A percentile compares a stretch with the other conserved stretches of the same genome.
Conservation (phyloP, 129 eudicot species). For the Flaveria trinervia region DNA sequence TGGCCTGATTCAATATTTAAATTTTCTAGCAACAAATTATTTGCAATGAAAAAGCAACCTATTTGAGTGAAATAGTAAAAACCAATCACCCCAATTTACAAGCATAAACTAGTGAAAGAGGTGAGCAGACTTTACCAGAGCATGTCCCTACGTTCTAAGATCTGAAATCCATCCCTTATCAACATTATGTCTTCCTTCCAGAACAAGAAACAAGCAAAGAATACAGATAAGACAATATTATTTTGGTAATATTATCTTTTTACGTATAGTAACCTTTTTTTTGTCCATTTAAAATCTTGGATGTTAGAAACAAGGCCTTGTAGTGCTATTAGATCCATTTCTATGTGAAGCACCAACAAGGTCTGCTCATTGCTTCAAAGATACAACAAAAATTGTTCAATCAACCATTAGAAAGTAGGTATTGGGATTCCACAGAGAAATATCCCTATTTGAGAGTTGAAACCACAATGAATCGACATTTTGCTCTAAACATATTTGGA, state of each 20-base stretch:
- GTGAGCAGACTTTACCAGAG: conserved; percentile 50
- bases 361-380: conserved; percentile 3
- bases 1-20: background rate
- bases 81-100: background rate
- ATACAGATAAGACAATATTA: background rate
- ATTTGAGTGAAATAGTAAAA: background rate
- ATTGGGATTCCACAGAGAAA: background rate
- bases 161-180: conserved; percentile 87
- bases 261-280: background rate
- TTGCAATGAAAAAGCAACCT: background rate
- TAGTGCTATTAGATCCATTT: background rate
- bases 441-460: background rate
- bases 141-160: conserved; percentile 65
- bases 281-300: background rate
- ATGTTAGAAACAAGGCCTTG: background rate
- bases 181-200: conserved; percentile 94
- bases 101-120: conserved; percentile 6
- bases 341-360: background rate
- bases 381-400: background rate
- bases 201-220: conserved; percentile 25
- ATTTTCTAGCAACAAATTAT: conserved; percentile 5
- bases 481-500: background rate
- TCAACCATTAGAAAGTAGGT: background rate
- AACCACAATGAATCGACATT: too few relatives aligned
- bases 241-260: background rate